Conservation (phyloP, 352 stramenopile genomes). For the Globisporangium irregulare region DNA sequence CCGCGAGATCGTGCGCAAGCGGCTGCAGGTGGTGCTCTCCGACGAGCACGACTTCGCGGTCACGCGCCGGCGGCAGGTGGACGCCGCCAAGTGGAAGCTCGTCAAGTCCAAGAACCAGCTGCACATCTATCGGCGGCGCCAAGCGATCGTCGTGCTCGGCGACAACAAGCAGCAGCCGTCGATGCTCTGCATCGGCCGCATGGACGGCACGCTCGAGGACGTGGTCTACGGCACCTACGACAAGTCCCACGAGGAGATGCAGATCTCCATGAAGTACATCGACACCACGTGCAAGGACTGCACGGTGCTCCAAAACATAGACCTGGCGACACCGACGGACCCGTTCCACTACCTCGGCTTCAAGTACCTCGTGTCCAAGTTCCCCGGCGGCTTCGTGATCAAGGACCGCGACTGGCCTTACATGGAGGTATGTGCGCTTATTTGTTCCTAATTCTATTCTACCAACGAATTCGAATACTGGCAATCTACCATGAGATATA, state of each 20-base stretch:
- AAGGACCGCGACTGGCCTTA: constrained; percentile 36
- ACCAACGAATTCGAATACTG: too few relatives aligned
- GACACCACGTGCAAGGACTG: constrained; percentile 42
- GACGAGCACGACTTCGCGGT: constrained; percentile 19
- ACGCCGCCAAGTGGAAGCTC: constrained; percentile 47
- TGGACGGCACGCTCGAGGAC: constrained; percentile 44
- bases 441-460: too few relatives aligned
- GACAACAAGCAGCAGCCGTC: constrained; percentile 25
- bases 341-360: constrained; percentile 50
- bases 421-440: constrained; percentile 20
- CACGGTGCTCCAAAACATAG: constrained; percentile 41
- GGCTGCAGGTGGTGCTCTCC: constrained; percentile 10
- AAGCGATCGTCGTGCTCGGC: constrained; percentile 1
- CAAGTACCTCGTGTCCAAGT: constrained; percentile 42
- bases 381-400: constrained; percentile 29
- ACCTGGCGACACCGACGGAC: constrained; percentile 32
- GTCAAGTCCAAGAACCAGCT: constrained; percentile 35
- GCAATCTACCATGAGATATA: too few relatives aligned
- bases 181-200: constrained; percentile 41
- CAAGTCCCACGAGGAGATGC: constrained; percentile 53
- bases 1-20: constrained; percentile 16
- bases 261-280: constrained; percentile 29
- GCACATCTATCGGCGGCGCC: constrained; percentile 41
- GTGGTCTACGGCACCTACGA: constrained; percentile 47
- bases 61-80: constrained; percentile 21